phyloP scores from a whole-genome alignment of 331 rosid genomes.

The Arachis monticola region DNA sequence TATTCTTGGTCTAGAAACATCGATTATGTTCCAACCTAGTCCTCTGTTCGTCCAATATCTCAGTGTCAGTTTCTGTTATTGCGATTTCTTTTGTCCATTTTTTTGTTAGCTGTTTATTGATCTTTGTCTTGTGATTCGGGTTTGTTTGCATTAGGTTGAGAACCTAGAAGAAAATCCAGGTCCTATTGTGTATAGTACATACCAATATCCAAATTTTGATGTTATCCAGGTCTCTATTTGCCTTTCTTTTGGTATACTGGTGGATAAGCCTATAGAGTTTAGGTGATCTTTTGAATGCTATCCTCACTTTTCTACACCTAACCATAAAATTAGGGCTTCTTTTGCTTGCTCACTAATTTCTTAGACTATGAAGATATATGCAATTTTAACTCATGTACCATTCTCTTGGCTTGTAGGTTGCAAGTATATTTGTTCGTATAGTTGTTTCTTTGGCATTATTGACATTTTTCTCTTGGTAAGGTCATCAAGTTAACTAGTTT shows the following conservation, averaged over 20 bases:
- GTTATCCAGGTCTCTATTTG: not conserved
- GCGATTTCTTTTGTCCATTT: too few relatives aligned
- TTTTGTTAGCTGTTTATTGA: too few relatives aligned
- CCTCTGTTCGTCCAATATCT: too few relatives aligned
- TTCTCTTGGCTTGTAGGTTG: slow-evolving; percentile 69
- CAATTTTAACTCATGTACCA: slow-evolving; percentile 21
- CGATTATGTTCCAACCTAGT: too few relatives aligned
- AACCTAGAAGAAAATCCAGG: too few relatives aligned
- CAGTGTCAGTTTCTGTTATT: too few relatives aligned
- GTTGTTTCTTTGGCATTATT: slow-evolving; percentile 79
- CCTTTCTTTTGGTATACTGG: slow-evolving; percentile 3
- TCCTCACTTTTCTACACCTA: not conserved
- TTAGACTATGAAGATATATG: slow-evolving; percentile 30
- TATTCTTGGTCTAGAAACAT: too few relatives aligned
- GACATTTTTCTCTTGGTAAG: slow-evolving; percentile 86
- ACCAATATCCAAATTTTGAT: too few relatives aligned
- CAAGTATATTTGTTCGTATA: slow-evolving; percentile 91
- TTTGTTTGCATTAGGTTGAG: too few relatives aligned
- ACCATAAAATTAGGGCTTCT: slow-evolving; percentile 6
- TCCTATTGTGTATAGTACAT: too few relatives aligned
- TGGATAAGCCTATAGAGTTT: slow-evolving; percentile 9
- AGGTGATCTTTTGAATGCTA: slow-evolving; percentile 19
- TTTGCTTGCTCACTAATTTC: not conserved
- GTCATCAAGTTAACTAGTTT: slow-evolving; percentile 24
- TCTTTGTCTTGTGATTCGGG: too few relatives aligned